These are phyloP conservation scores for Alternaria brassicae DNA, from an alignment of 2,329 filamentous ascomycete genomes.

Conservation along the genomic window DNA sequence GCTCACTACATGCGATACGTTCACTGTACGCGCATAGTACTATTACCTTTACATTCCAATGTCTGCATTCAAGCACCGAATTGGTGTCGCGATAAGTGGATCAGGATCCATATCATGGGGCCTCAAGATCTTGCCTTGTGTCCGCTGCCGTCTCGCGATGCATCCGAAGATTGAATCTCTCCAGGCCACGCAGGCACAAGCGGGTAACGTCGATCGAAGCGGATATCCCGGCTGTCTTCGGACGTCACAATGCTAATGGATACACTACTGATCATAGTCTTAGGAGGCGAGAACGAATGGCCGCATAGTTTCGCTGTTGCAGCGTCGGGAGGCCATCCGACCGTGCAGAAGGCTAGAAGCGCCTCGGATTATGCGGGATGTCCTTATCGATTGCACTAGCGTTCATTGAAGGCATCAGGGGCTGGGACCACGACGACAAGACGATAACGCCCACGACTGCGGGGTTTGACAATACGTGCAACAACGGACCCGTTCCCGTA, in stretches of 20 bases:
- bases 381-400: background rate
- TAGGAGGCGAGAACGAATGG: background rate
- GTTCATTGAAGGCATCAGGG: background rate
- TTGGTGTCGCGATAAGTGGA: background rate
- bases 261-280: background rate
- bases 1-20: background rate
- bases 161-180: background rate
- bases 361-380: background rate
- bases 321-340: background rate
- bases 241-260: background rate
- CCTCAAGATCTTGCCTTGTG: background rate
- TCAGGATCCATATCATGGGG: background rate
- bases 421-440: background rate
- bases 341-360: background rate
- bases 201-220: background rate
- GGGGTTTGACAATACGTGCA: background rate
- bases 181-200: background rate
- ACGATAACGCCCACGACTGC: background rate
- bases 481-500: background rate
- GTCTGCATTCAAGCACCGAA: background rate
- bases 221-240: background rate
- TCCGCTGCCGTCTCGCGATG: background rate
- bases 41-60: background rate
- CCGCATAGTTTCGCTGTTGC: background rate
- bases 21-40: background rate